Evolutionary conservation across 495 filamentous ascomycete species (phyloP), one percentile per base, ranked within the genome.

Genomic region (Alectoria sarmentosa): DNA sequence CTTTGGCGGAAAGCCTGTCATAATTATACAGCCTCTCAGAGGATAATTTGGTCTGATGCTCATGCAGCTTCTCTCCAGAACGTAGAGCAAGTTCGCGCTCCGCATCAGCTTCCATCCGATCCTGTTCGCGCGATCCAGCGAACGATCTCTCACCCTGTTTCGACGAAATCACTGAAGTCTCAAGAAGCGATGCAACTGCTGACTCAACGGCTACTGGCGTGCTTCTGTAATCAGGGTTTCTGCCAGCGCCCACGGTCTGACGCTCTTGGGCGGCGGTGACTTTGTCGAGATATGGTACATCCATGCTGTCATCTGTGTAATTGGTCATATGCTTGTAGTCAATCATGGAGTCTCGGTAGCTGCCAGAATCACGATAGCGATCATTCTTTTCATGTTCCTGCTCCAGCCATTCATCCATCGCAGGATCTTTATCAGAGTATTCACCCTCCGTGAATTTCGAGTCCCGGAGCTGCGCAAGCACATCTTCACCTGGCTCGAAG

Each of bases 141-240:
- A 69, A 65, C 9, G 70, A 59, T 55, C 69, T 30, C 65, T 72
- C 65, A 9, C 60, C 69, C 11, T 14, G 30, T 52, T 72, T 73
- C 44, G 77, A 87, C 4, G 82, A 88, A 21, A 91, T 55, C n/a
- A 86, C 80, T 4, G 91, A 93, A 13, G 87, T 88, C 41, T 95
- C 89, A 56, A 91, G 83, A 13, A 97, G 79, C 11, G 91, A 95
- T 15, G 92, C 92, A 41, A 96, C 92, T 30, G 87, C 88, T 39
- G 92, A 96, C 73, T 96, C 91, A 7, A 93, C 87, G 10, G 80
- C 88, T n/a, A 81, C 64, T 5, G 86, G 87, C 9, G 81, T 83
- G 58, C 89, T 85, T 3, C 92, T 81, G 70, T 89, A 89, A 58
- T 88, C 79, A 23, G 91, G 88, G 66, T 91, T 95, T 44, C 64